phyloP scores from a whole-genome alignment of 495 filamentous ascomycete species.

The Hypoxylon subgilvum region DNA sequence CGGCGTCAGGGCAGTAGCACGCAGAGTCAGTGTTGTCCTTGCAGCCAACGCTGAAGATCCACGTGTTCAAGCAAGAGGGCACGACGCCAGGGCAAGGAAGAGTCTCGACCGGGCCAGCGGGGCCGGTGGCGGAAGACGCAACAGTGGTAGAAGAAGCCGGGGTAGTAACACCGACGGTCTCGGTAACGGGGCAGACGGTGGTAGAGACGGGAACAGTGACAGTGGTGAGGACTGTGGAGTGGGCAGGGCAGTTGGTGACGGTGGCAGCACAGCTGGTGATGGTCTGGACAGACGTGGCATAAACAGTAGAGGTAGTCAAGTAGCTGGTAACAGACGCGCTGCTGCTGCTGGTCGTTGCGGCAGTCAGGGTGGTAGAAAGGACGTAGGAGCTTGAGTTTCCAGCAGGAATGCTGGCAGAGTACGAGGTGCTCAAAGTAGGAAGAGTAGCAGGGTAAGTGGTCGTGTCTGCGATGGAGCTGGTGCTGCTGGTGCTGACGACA shows the following conservation, averaged over 20 bases:
- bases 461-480: constrained; percentile 17
- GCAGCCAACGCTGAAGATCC: constrained; percentile 77
- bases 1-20: constrained; percentile 85
- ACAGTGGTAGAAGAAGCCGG: constrained; percentile 26
- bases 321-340: constrained; percentile 42
- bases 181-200: constrained; percentile 61
- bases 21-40: constrained; percentile 77
- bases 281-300: constrained; percentile 63
- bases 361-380: too few relatives aligned
- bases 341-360: constrained; percentile 22
- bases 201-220: constrained; percentile 68
- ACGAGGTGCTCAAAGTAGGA: constrained; percentile 14
- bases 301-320: constrained; percentile 65
- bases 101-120: constrained; percentile 47
- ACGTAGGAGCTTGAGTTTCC: constrained; percentile 28
- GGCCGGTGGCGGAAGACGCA: constrained; percentile 34
- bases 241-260: constrained; percentile 64
- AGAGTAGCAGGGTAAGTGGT: constrained; percentile 22
- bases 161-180: constrained; percentile 42
- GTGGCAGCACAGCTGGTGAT: constrained; percentile 65
- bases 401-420: not conserved
- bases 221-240: constrained; percentile 56
- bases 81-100: constrained; percentile 73
- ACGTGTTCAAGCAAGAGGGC: constrained; percentile 92
- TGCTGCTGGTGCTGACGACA: constrained; percentile 15